Conservation (phyloP, 2,329 filamentous ascomycete species). For the Cyclaneusma minus region DNA sequence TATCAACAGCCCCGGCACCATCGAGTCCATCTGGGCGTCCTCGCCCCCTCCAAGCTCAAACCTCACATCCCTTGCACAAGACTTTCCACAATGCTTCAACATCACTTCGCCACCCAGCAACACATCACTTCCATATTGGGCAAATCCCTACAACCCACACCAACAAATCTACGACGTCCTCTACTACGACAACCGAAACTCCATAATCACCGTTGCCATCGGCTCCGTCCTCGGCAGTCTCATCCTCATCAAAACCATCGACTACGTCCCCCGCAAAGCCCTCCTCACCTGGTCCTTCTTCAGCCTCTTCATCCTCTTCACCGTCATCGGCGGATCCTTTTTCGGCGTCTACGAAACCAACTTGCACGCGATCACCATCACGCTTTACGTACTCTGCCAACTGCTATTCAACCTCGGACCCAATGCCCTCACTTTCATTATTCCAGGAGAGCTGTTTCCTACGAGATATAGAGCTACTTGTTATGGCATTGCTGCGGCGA, state of each 20-base stretch:
- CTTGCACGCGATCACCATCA: constrained; percentile 18
- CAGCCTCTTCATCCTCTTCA: constrained; percentile 25
- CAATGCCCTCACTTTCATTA: constrained; percentile 45
- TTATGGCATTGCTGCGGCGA: constrained; percentile 42
- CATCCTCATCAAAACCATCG: constrained; percentile 6
- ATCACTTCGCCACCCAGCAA: background rate
- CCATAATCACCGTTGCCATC: constrained; percentile 10
- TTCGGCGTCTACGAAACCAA: constrained; percentile 12
- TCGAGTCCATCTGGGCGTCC: constrained; percentile 26
- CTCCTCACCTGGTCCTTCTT: constrained; percentile 15
- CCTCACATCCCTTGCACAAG: too few relatives aligned
- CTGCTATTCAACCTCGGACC: constrained; percentile 34
- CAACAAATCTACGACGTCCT: constrained; percentile 5
- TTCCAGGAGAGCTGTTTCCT: constrained; percentile 47
- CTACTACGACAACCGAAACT: constrained; percentile 2
- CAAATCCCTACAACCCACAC: constrained; percentile 4
- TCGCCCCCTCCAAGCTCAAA: too few relatives aligned
- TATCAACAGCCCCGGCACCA: constrained; percentile 27
- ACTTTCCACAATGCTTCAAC: too few relatives aligned
- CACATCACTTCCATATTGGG: constrained; percentile 2
- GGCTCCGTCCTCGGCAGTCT: constrained; percentile 6
- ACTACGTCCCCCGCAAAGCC: constrained; percentile 7
- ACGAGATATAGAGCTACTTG: constrained; percentile 46
- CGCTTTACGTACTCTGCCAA: constrained; percentile 27
- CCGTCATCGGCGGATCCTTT: constrained; percentile 20